Evolutionary conservation across 2,329 filamentous ascomycete genomes (phyloP).

Genomic region (Talaromyces islandicus): DNA sequence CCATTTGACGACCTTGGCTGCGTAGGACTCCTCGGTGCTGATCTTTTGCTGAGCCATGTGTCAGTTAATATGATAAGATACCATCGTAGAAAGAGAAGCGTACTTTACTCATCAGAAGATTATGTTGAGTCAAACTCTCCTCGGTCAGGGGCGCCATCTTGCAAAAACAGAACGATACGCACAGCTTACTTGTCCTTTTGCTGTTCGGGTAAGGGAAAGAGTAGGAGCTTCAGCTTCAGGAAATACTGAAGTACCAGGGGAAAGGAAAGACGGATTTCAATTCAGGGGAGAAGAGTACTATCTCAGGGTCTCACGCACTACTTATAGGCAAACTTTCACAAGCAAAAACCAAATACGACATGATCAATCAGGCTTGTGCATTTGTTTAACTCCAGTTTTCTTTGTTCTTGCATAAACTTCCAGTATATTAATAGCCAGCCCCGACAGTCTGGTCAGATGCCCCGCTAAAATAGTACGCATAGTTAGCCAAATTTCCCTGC

Average conservation of each 20-base stretch:
- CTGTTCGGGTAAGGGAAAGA: not conserved
- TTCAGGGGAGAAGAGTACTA: not conserved
- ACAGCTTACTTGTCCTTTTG: not conserved
- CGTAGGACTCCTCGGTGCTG: constrained; percentile 8
- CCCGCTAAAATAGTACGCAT: not conserved
- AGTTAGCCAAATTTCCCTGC: not conserved
- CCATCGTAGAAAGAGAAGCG: not conserved
- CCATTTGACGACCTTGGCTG: constrained; percentile 7
- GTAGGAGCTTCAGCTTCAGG: not conserved
- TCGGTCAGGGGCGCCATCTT: not conserved
- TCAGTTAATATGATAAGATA: not conserved
- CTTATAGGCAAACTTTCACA: not conserved
- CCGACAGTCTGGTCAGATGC: not conserved
- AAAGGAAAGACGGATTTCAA: not conserved
- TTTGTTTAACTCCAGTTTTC: not conserved
- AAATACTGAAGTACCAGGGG: not conserved
- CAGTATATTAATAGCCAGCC: not conserved
- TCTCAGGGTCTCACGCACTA: not conserved
- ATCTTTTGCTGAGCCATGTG: constrained; percentile 13
- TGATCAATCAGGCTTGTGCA: not conserved
- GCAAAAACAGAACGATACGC: not conserved
- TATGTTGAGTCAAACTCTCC: not conserved
- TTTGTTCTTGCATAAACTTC: not conserved
- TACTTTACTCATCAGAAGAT: not conserved
- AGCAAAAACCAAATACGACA: not conserved